A percentile compares a stretch with the other conserved stretches of the same genome.
Conservation (phyloP, 192 early-diverging fungal species). For the Entomortierella chlamydospora region DNA sequence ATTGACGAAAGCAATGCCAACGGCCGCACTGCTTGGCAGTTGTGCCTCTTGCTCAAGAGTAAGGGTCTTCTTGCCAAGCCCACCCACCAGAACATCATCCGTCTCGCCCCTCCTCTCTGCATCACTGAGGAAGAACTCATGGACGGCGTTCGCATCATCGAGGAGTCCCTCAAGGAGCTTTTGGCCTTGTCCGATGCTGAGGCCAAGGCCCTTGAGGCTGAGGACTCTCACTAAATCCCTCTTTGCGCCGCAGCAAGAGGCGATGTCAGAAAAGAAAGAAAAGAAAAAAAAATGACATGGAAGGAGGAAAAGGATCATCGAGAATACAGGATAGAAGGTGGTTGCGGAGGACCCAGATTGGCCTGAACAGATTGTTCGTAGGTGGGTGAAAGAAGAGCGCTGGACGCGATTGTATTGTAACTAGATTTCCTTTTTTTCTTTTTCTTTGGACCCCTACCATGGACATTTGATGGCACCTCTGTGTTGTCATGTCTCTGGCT, state of each 20-base stretch:
- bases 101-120: slow-evolving; percentile 93
- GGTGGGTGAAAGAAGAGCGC: slow-evolving; percentile 56
- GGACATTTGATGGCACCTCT: neutral
- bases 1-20: slow-evolving; percentile 86
- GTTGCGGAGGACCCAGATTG: slow-evolving; percentile 28
- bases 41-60: slow-evolving; percentile 93
- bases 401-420: slow-evolving; percentile 51
- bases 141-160: slow-evolving; percentile 85
- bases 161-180: slow-evolving; percentile 80
- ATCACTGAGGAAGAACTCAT: slow-evolving; percentile 94
- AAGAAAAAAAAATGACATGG: neutral
- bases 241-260: neutral
- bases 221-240: slow-evolving; percentile 46
- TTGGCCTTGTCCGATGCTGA: slow-evolving; percentile 46
- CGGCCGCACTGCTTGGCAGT: slow-evolving; percentile 95
- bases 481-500: neutral
- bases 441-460: slow-evolving; percentile 27
- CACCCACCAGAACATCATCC: slow-evolving; percentile 98
- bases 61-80: slow-evolving; percentile 97
- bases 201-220: slow-evolving; percentile 53
- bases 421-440: slow-evolving; percentile 59
- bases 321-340: slow-evolving; percentile 50
- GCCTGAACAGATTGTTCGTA: slow-evolving; percentile 34
- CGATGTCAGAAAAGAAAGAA: neutral
- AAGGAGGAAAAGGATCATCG: slow-evolving; percentile 36